These are phyloP conservation scores for Hymenotorrendiella dingleyae DNA, from an alignment of 2,329 filamentous ascomycete genomes.

Conservation along the genomic window DNA sequence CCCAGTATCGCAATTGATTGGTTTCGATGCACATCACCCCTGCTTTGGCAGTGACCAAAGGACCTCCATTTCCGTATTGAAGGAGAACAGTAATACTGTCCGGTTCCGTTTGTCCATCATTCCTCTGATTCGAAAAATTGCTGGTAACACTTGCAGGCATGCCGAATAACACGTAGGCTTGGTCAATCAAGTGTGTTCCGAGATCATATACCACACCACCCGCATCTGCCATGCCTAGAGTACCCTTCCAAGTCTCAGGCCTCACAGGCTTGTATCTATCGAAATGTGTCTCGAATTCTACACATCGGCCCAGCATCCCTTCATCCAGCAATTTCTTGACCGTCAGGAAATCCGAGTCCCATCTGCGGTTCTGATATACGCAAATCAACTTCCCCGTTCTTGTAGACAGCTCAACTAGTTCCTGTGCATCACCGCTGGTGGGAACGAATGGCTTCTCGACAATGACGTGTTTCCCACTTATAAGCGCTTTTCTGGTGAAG, in stretches of 20 bases:
- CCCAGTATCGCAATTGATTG: slow-evolving; percentile 69
- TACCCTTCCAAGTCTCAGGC: slow-evolving; percentile 61
- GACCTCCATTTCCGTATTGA: slow-evolving; percentile 51
- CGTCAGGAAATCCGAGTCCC: slow-evolving; percentile 72
- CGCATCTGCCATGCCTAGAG: slow-evolving; percentile 51
- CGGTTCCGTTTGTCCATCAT: slow-evolving; percentile 42
- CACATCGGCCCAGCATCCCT: slow-evolving; percentile 60
- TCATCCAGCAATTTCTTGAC: slow-evolving; percentile 55
- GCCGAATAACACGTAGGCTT: slow-evolving; percentile 66
- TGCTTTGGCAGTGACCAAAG: slow-evolving; percentile 64
- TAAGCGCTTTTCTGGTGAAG: slow-evolving; percentile 58
- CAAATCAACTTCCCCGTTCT: slow-evolving; percentile 36
- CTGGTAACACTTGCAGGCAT: slow-evolving; percentile 61
- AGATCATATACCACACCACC: slow-evolving; percentile 68
- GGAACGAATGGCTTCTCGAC: slow-evolving; percentile 82
- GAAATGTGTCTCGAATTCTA: slow-evolving; percentile 76
- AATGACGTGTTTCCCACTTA: slow-evolving; percentile 69
- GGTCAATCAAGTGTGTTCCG: slow-evolving; percentile 71
- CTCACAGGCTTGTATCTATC: slow-evolving; percentile 63
- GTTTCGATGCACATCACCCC: slow-evolving; percentile 62
- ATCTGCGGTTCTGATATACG: slow-evolving; percentile 52
- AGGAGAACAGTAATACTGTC: slow-evolving; percentile 60
- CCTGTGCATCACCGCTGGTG: slow-evolving; percentile 59
- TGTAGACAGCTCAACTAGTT: slow-evolving; percentile 43
- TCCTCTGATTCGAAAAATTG: slow-evolving; percentile 61